Percentiles rank a stretch among this genome's conserved stretches.
Conservation (phyloP, 305 asterid species). For the Solanum hybrid region DNA sequence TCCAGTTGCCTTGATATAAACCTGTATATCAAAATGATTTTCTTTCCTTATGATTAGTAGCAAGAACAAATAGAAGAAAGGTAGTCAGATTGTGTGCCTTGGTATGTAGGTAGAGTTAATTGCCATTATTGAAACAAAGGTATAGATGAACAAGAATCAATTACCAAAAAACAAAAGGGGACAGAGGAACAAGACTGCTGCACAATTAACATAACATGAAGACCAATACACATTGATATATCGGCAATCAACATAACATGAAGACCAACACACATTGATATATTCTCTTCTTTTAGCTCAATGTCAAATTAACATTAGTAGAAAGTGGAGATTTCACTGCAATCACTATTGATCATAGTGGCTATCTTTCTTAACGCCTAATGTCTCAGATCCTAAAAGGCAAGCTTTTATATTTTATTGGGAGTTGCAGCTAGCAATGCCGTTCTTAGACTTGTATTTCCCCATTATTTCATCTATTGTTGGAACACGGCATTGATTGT, state of each 20-base stretch:
- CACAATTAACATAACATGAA: not conserved
- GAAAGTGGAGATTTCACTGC: not conserved
- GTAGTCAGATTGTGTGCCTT: not conserved
- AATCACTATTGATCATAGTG: not conserved
- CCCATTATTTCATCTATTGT: constrained; percentile 36
- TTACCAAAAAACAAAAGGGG: not conserved
- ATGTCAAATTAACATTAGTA: not conserved
- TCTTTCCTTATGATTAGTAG: constrained; percentile 2
- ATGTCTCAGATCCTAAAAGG: not conserved
- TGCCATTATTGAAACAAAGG: not conserved
- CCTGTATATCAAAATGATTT: constrained; percentile 23
- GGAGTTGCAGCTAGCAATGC: constrained; percentile 25
- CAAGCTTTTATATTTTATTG: not conserved
- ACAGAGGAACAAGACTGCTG: not conserved
- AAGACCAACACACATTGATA: not conserved
- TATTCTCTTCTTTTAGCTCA: not conserved
- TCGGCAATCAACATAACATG: not conserved
- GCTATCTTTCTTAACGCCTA: not conserved
- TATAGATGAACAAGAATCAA: not conserved
- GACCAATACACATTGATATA: not conserved
- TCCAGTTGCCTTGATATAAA: constrained; percentile 68
- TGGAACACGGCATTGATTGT: constrained; percentile 31
- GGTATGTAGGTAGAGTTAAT: not conserved
- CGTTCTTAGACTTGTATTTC: constrained; percentile 32
- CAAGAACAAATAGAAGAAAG: not conserved